Evolutionary conservation across 176 grass and related monocot species (phyloP), one percentile per base, ranked within the genome.

Genomic region (Carex scoparia): DNA sequence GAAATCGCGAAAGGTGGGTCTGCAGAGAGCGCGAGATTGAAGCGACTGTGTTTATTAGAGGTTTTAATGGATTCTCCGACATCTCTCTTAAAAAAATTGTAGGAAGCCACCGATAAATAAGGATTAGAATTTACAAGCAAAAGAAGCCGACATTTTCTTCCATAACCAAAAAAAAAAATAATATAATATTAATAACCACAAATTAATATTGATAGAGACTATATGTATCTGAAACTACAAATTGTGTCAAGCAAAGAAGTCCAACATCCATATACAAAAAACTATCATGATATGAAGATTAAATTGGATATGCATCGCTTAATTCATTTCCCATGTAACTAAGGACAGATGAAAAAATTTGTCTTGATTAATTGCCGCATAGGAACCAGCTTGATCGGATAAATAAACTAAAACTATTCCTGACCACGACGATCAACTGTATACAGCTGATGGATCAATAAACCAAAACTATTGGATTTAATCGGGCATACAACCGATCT

Each of bases 1-100:
- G 84, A 30, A 87, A 76, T 23, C 44, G 73, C 13, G 85, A 90
- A 37, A 90, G 81, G 54, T 87, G 85, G 55, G 65, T 53, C 85
- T 90, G 89, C 32, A 90, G 59, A 78, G 74, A 84, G 55, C 56
- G 57, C 28, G 85, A 80, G 40, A 90, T n/a, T 27, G 85, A 81
- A n/a, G 72, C 67, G 38, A 77, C 85, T 23, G 85, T 79, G 49
- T 56, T 80, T 31, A 81, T 16, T 23, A 87, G 9, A 73, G 88
- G 54, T 23, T 70, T 58, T 12, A 84, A 81, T 61, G 62, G 88
- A 54, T 84, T 90, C 1, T 81, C 81, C 54, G 65, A 51, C 88
- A 87, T 90, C 12, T 72, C 40, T 70, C 18, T 28, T 2, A 4
- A 19, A 9, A 9, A 63, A n/a, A 63, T n/a, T 62, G 72, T 27